Evolutionary conservation across 495 filamentous ascomycete genomes (phyloP), one percentile per base, ranked within the genome.

Genomic region (Hypoxylon rickii): DNA sequence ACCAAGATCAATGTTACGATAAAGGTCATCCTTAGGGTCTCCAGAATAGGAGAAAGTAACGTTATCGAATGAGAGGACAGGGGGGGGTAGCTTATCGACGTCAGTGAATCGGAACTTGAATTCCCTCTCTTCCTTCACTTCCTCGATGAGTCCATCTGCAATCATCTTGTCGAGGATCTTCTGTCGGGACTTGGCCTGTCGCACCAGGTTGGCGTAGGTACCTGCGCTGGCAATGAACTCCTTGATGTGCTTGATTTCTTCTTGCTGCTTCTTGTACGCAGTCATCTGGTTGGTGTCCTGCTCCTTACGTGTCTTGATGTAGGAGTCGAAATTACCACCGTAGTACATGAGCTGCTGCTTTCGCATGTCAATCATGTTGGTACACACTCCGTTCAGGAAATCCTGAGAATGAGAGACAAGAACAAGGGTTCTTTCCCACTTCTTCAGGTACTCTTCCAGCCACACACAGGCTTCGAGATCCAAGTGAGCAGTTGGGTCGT

Each of bases 111-210:
- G 87, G 86, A 98, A 98, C 44, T 89, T 91, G 81, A 98, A 98
- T 66, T 97, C 89, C 38, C 87, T 83, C 75, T 98, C 94, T 53
- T 82, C 71, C 55, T 82, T 73, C 50, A 98, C 90, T 21, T 89
- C 87, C 78, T 98, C 88, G 66, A 98, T 97, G 73, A 97, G 92
- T 59, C 94, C 94, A 64, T 98, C 94, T 49, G 94, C 95, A 79
- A 97, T 94, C 94, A 98, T 98, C 83, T 98, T 98, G 83, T 98
- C 94, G 51, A 98, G 84, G 73, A 98, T 97, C 89, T 98, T 98
- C 76, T 98, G 94, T 41, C 94, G 86, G 22, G 94, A 97, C 81
- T 98, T 98, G 73, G 94, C 94, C 79, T 98, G 94, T 68, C 91
- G 81, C 66, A 99, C 94, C 75, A 99, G 83, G 80, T 99, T 99